Percentiles rank a stretch among this genome's conserved stretches.
Evolutionary conservation across 805 yeast species (phyloP).

Genomic region (Metschnikowia orientalis): DNA sequence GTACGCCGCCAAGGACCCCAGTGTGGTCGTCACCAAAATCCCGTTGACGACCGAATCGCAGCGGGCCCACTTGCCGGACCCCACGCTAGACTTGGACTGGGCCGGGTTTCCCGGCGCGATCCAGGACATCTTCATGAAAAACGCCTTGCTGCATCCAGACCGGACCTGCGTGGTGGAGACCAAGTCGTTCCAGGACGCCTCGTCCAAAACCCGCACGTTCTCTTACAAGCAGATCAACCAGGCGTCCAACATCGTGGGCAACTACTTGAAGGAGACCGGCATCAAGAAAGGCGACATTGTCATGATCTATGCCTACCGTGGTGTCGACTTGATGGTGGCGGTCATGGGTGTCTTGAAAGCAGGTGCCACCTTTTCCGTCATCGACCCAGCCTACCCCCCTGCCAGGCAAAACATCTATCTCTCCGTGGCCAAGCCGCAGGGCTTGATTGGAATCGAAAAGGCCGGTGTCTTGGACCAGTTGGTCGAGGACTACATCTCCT

Average conservation of each 20-base stretch:
- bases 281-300: constrained; percentile 90
- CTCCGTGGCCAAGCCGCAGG: constrained; percentile 89
- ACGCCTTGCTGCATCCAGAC: constrained; percentile 81
- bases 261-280: constrained; percentile 76
- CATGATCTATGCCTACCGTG: constrained; percentile 96
- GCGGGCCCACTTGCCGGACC: constrained; percentile 67
- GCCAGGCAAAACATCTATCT: constrained; percentile 93
- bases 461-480: constrained; percentile 79
- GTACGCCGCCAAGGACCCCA: constrained; percentile 32
- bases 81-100: constrained; percentile 86
- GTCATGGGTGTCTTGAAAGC: constrained; percentile 98
- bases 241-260: constrained; percentile 91
- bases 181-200: constrained; percentile 56
- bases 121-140: constrained; percentile 88
- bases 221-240: constrained; percentile 84
- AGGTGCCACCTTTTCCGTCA: constrained; percentile 97
- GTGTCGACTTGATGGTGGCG: constrained; percentile 94
- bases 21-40: constrained; percentile 51
- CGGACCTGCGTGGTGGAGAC: constrained; percentile 93
- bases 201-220: constrained; percentile 62
- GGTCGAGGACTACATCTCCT: constrained; percentile 72
- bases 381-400: constrained; percentile 98
- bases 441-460: constrained; percentile 81
- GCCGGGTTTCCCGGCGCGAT: constrained; percentile 88
- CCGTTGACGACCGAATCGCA: constrained; percentile 70